A percentile compares a stretch with the other conserved stretches of the same genome.
These are phyloP conservation scores for Aspergillus cristatus DNA, from an alignment of 495 filamentous ascomycete species.

Conservation along the genomic window DNA sequence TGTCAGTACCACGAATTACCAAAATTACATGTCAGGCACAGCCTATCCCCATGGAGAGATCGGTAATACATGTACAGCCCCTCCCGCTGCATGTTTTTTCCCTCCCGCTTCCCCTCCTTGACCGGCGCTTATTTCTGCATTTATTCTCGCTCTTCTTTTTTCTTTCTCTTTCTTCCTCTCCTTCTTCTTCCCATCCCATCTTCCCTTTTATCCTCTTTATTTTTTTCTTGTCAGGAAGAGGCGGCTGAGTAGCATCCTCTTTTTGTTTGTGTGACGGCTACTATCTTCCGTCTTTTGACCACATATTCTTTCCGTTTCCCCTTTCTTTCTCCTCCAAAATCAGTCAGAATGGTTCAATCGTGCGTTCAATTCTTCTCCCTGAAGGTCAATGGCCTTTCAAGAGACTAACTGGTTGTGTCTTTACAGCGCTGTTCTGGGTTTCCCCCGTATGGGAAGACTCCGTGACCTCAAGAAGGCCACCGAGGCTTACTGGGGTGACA, in stretches of 20 bases:
- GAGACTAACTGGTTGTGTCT: slow-evolving; percentile 7
- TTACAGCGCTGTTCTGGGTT: slow-evolving; percentile 58
- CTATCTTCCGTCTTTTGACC: slow-evolving; percentile 7
- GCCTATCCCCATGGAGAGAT: no score
- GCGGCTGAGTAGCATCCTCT: not conserved
- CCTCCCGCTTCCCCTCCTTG: slow-evolving; percentile 17
- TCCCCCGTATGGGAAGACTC: slow-evolving; percentile 93
- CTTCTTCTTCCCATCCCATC: slow-evolving; percentile 6
- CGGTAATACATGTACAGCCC: slow-evolving; percentile 7
- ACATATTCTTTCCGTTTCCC: slow-evolving; percentile 13
- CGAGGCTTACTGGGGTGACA: slow-evolving; percentile 93
- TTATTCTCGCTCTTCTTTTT: not conserved
- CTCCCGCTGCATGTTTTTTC: slow-evolving; percentile 25
- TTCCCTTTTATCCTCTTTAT: slow-evolving; percentile 5
- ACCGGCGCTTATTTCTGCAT: slow-evolving; percentile 6
- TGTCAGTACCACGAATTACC: no score
- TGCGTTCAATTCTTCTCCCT: slow-evolving; percentile 22
- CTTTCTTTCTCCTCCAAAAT: slow-evolving; percentile 19
- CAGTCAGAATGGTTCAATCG: slow-evolving; percentile 74
- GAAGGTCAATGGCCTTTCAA: slow-evolving; percentile 15
- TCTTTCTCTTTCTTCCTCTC: slow-evolving; percentile 2
- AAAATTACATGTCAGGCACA: no score
- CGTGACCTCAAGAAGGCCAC: slow-evolving; percentile 99
- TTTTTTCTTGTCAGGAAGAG: slow-evolving; percentile 1
- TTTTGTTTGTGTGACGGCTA: not conserved